Conservation (phyloP, 495 filamentous ascomycete species). For the Clohesyomyces aquaticus region DNA sequence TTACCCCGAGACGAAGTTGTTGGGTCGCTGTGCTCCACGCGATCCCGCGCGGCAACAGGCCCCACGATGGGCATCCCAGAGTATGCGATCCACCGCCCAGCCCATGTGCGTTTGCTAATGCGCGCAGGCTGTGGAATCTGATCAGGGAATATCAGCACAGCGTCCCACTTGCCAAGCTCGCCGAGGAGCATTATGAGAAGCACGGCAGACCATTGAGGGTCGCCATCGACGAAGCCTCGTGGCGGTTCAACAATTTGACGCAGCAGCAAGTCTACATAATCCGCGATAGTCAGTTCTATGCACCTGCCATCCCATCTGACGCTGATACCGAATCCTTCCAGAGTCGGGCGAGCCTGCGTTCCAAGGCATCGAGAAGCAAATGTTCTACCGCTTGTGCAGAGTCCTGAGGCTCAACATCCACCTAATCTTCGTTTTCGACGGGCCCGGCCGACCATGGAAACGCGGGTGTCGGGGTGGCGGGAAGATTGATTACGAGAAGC, state of each 20-base stretch:
- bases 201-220: slow-evolving; percentile 36
- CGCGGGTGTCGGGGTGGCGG: slow-evolving; percentile 12
- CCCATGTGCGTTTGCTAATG: no score
- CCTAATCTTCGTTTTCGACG: slow-evolving; percentile 43
- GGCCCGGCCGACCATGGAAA: slow-evolving; percentile 38
- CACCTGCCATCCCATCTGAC: neutral
- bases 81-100: neutral
- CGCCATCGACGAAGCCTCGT: slow-evolving; percentile 44
- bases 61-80: slow-evolving; percentile 14
- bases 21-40: neutral
- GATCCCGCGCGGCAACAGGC: slow-evolving; percentile 2
- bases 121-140: slow-evolving; percentile 37
- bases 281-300: slow-evolving; percentile 30
- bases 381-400: slow-evolving; percentile 37
- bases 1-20: no score
- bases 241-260: slow-evolving; percentile 43
- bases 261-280: slow-evolving; percentile 33
- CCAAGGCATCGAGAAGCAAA: slow-evolving; percentile 41
- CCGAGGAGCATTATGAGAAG: slow-evolving; percentile 27
- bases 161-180: slow-evolving; percentile 33
- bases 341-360: slow-evolving; percentile 32
- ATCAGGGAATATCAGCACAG: slow-evolving; percentile 36
- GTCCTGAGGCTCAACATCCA: slow-evolving; percentile 41
- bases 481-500: slow-evolving; percentile 32
- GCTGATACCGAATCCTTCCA: slow-evolving; percentile 6